Evolutionary conservation across 495 filamentous ascomycete genomes (phyloP).

Genomic region (Hyaloscypha variabilis): DNA sequence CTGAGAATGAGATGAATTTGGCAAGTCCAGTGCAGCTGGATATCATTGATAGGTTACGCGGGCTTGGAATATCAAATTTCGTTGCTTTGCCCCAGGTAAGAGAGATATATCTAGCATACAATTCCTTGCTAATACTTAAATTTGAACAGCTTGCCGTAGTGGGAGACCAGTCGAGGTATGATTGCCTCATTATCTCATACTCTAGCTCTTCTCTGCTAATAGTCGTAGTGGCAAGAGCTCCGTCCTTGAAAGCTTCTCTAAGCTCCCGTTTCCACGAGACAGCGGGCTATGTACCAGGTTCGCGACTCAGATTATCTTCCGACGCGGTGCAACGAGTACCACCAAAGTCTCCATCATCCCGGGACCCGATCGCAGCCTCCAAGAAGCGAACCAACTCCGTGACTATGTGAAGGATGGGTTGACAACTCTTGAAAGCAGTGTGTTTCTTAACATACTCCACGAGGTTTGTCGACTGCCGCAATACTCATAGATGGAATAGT

Average conservation of each 20-base stretch:
- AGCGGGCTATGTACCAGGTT: slow-evolving; percentile 58
- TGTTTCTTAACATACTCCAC: slow-evolving; percentile 12
- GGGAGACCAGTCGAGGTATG: slow-evolving; percentile 17
- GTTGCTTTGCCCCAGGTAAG: slow-evolving; percentile 57
- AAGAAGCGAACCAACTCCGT: slow-evolving; percentile 40
- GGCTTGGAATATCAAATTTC: slow-evolving; percentile 43
- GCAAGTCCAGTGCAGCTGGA: slow-evolving; percentile 13
- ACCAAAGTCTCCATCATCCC: slow-evolving; percentile 21
- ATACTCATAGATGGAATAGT: background rate
- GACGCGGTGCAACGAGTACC: slow-evolving; percentile 36
- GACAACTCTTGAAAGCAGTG: slow-evolving; percentile 20
- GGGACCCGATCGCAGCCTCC: slow-evolving; percentile 37
- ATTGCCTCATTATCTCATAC: background rate
- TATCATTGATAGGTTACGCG: slow-evolving; percentile 48
- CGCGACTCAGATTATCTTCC: slow-evolving; percentile 58
- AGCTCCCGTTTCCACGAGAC: slow-evolving; percentile 50
- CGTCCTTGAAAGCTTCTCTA: slow-evolving; percentile 51
- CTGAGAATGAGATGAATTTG: slow-evolving; percentile 13
- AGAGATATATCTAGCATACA: slow-evolving; percentile 1
- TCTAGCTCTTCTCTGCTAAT: slow-evolving; percentile 42
- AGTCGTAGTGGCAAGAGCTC: slow-evolving; percentile 58
- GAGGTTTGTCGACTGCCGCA: slow-evolving; percentile 7
- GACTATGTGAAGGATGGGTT: slow-evolving; percentile 7
- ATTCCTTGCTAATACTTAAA: slow-evolving; percentile 10
- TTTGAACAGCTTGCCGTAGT: slow-evolving; percentile 53